These are phyloP conservation scores for Fagopyrum homotropicum DNA, from an alignment of 148 eudicot genomes.

Conservation along the genomic window DNA sequence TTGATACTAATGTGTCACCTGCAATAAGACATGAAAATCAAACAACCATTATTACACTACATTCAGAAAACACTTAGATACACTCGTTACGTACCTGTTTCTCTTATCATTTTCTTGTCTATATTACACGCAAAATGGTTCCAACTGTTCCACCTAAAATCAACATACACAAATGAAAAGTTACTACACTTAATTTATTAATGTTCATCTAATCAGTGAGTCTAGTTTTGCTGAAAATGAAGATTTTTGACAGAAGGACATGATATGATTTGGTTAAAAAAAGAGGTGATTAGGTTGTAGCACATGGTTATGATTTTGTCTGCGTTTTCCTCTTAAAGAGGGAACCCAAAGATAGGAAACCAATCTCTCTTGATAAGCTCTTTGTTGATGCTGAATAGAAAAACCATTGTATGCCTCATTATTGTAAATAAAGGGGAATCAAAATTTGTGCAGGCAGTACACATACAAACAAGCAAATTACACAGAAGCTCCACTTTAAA, in stretches of 20 bases:
- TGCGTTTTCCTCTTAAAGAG: too few species aligned
- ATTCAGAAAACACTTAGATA: not conserved
- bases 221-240: too few species aligned
- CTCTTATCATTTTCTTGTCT: conserved; percentile 9
- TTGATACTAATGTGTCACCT: conserved; percentile 16
- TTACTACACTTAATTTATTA: not conserved
- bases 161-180: not conserved
- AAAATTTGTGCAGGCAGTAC: conserved; percentile 2
- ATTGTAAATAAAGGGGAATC: not conserved
- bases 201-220: not conserved
- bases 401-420: too few species aligned
- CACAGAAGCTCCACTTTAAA: not conserved
- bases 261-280: not conserved
- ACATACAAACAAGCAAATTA: not conserved
- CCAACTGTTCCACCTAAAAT: conserved; percentile 18
- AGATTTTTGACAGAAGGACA: not conserved
- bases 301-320: too few species aligned
- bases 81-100: conserved; percentile 4
- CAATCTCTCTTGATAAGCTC: too few species aligned
- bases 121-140: conserved; percentile 16
- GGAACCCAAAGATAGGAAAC: too few species aligned
- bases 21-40: not conserved
- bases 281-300: too few species aligned
- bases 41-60: not conserved
- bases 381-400: too few species aligned